phyloP scores from a whole-genome alignment of 2,329 filamentous ascomycete species.

The Rutstroemia sp. region DNA sequence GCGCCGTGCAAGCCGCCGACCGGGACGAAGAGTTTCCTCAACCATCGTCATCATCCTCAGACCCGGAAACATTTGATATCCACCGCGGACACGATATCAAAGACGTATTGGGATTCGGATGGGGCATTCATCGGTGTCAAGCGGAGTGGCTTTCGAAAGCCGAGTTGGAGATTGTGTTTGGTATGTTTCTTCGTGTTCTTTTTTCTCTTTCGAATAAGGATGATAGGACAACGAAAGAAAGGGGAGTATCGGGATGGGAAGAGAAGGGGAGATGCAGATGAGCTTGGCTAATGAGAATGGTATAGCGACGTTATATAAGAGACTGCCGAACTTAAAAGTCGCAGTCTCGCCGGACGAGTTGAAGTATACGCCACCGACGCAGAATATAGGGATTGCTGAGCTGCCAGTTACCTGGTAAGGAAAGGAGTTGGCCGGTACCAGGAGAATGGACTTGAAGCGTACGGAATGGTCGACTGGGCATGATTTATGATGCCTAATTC shows the following conservation, averaged over 20 bases:
- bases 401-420: background rate
- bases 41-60: slow-evolving; percentile 2
- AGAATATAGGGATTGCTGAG: background rate
- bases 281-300: background rate
- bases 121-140: slow-evolving; percentile 39
- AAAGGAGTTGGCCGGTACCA: background rate
- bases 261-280: background rate
- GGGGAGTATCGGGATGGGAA: too few species aligned
- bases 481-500: too few species aligned
- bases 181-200: slow-evolving; percentile 30
- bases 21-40: slow-evolving; percentile 38
- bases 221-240: too few species aligned
- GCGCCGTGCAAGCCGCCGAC: slow-evolving; percentile 40
- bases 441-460: too few species aligned
- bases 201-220: background rate
- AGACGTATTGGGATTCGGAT: slow-evolving; percentile 39
- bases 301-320: background rate
- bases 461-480: too few species aligned
- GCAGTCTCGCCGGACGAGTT: background rate
- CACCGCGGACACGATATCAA: slow-evolving; percentile 31
- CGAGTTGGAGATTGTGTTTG: slow-evolving; percentile 38
- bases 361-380: background rate
- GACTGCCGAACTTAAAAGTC: background rate
- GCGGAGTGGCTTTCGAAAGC: slow-evolving; percentile 37
- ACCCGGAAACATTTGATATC: slow-evolving; percentile 39